Evolutionary conservation across 2,329 filamentous ascomycete species (phyloP), one percentile per base, ranked within the genome.

Genomic region (Cordyceps militaris): DNA sequence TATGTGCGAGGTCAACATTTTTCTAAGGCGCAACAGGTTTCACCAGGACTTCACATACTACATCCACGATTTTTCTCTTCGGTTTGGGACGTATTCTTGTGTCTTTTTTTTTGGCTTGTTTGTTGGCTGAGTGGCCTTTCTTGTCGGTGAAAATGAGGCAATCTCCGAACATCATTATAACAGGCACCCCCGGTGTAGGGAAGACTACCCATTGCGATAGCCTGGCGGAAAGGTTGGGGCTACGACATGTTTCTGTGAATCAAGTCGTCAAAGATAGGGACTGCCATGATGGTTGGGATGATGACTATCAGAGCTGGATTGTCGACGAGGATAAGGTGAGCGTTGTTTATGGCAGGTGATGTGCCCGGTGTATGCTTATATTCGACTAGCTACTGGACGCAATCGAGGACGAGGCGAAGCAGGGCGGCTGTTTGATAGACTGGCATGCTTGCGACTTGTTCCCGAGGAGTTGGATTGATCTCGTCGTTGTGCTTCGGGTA

Each of bases 391-490:
- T 99, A 32, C 80, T 99, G 23, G 94, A 99, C 70, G 84, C 88
- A 49, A 87, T 99, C 58, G 94, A 97, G 74, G 82, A 89, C 58
- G 87, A 94, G 61, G 81, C 89, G 40, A 81, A 86, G 61, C 74
- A 81, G 21, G 93, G 93, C 58, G 94, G 94, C 21, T 89, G 85
- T 71, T 85, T 99, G 65, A 88, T 99, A 67, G 94, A 99, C 75
- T 99, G 94, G 93, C 94, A 99, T 74, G 93, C 92, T 2, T 97
- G 93, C 75, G 94, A 97, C 67, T 75, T 97, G 23, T 97, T 97
- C 68, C 94, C 94, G 2, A 86, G 88, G 69, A 88, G 88, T 67
- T 95, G 92, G 90, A 88, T 99, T 68, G 94, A 99, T 70, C 81
- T 99, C 2, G 92, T 99, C 1, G 88, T 97, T 5, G 94, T 99